These are phyloP conservation scores for Rosa persica DNA, from an alignment of 306 rosid species.

Conservation along the genomic window DNA sequence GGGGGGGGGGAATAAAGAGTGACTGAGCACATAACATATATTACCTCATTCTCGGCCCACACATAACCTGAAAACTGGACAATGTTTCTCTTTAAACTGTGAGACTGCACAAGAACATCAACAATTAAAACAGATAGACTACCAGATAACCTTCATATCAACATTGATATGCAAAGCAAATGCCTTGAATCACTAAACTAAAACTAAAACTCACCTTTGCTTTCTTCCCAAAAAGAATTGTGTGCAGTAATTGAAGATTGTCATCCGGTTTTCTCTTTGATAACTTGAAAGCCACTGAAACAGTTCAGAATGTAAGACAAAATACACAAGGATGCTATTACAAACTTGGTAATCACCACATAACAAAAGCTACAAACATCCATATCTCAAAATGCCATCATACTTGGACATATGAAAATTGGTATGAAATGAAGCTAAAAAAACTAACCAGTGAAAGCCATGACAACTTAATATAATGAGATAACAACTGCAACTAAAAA, in stretches of 20 bases:
- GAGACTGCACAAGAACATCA: slow-evolving; percentile 49
- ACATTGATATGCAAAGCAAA: slow-evolving; percentile 7
- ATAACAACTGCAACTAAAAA: background rate
- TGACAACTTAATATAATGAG: background rate
- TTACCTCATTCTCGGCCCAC: slow-evolving; percentile 88
- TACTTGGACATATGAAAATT: background rate
- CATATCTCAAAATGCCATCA: background rate
- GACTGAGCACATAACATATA: background rate
- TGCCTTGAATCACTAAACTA: slow-evolving; percentile 4
- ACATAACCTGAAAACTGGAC: slow-evolving; percentile 84
- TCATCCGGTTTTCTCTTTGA: slow-evolving; percentile 94
- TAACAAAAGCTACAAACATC: background rate
- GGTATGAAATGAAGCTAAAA: background rate
- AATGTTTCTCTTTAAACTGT: slow-evolving; percentile 65
- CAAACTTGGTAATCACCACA: slow-evolving; percentile 1
- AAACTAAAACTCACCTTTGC: slow-evolving; percentile 57
- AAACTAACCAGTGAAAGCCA: background rate
- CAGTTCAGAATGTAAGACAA: slow-evolving; percentile 41
- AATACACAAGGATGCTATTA: slow-evolving; percentile 15
- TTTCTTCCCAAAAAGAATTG: slow-evolving; percentile 77
- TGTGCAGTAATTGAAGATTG: slow-evolving; percentile 78
- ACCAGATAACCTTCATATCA: background rate
- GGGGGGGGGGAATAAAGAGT: background rate
- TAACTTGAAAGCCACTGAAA: slow-evolving; percentile 92
- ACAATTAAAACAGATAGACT: slow-evolving; percentile 13